These are phyloP conservation scores for Boletus subparvulus DNA, from an alignment of 768 basidiomycete genomes.

Conservation along the genomic window DNA sequence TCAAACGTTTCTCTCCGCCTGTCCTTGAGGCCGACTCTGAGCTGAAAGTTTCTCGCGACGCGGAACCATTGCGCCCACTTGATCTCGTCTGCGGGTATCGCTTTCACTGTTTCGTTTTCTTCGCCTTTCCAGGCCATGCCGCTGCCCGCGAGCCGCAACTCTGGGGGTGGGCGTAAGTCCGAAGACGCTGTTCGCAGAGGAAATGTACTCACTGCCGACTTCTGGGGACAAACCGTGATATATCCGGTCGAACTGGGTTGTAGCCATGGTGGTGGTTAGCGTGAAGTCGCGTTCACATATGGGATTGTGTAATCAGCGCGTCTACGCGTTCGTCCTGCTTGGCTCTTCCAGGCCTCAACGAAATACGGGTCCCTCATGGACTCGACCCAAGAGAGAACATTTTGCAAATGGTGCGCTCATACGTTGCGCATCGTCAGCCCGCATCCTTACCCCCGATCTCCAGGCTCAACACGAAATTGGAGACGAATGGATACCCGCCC, in stretches of 20 bases:
- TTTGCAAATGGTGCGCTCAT: conserved; percentile 79
- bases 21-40: conserved; percentile 79
- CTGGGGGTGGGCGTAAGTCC: conserved; percentile 36
- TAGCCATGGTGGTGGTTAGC: conserved; percentile 41
- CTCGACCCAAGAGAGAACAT: conserved; percentile 69
- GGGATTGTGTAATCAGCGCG: conserved; percentile 23
- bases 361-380: conserved; percentile 21
- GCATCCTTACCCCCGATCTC: background rate
- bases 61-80: conserved; percentile 91
- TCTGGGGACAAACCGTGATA: conserved; percentile 73
- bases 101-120: conserved; percentile 60
- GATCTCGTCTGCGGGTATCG: conserved; percentile 69
- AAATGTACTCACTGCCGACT: conserved; percentile 70
- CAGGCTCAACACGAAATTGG: conserved; percentile 96
- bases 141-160: conserved; percentile 83
- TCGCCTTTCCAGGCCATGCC: conserved; percentile 95
- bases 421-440: background rate
- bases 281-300: conserved; percentile 33
- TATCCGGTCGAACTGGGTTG: conserved; percentile 85
- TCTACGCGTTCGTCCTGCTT: background rate
- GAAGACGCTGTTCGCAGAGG: background rate
- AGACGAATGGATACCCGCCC: conserved; percentile 76
- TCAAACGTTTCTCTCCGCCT: conserved; percentile 84
- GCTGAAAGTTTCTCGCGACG: conserved; percentile 89
- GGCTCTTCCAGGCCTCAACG: background rate